Conservation (phyloP, 495 filamentous ascomycete genomes). For the Penicillium riverlandense region DNA sequence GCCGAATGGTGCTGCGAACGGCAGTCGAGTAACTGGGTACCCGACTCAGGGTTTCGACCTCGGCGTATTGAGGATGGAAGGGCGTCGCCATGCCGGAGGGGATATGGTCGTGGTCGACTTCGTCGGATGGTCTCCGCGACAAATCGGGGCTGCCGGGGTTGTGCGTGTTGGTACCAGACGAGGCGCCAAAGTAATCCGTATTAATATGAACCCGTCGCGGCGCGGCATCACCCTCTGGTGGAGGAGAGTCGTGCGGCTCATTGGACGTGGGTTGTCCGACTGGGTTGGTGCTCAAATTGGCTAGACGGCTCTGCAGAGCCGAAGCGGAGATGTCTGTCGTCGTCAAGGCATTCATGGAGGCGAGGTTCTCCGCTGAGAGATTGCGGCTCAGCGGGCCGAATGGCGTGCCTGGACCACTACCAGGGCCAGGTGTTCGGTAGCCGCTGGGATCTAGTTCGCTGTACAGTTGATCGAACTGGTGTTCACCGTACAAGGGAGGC, state of each 20-base stretch:
- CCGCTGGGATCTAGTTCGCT: constrained; percentile 71
- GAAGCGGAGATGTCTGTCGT: constrained; percentile 44
- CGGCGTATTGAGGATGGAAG: constrained; percentile 55
- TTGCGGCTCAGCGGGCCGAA: constrained; percentile 66
- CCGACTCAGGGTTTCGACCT: constrained; percentile 58
- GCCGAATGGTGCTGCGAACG: constrained; percentile 50
- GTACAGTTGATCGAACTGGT: constrained; percentile 82
- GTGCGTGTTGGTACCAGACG: constrained; percentile 30
- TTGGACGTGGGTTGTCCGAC: constrained; percentile 15
- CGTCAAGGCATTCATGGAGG: constrained; percentile 52
- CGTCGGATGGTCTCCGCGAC: constrained; percentile 57
- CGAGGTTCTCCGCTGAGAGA: constrained; percentile 72
- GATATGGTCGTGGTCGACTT: constrained; percentile 39
- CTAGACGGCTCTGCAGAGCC: constrained; percentile 56
- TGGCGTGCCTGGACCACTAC: constrained; percentile 69
- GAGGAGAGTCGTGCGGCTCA: constrained; percentile 13
- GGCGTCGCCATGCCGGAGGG: constrained; percentile 49
- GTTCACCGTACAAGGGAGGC: constrained; percentile 82
- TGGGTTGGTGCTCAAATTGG: constrained; percentile 42
- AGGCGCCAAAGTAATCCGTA: constrained; percentile 24
- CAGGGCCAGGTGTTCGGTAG: constrained; percentile 65
- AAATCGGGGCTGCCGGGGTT: constrained; percentile 27
- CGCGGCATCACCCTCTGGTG: neutral
- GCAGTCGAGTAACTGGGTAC: constrained; percentile 81
- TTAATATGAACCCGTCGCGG: too few species aligned